Evolutionary conservation across 139 green algal species (phyloP).

Genomic region (Tetradesmus lagerheimii): DNA sequence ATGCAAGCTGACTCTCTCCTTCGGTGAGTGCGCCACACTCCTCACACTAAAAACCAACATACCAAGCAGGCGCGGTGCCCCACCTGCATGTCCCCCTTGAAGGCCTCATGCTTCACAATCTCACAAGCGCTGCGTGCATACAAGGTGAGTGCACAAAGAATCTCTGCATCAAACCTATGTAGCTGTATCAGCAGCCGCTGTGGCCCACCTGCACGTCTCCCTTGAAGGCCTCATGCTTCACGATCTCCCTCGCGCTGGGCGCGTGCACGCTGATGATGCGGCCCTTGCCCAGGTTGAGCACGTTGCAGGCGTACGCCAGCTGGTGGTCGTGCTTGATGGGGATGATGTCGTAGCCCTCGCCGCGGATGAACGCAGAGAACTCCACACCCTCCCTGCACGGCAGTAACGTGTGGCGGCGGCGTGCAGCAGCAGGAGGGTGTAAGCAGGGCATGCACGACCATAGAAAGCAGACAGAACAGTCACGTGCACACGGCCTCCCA

Average conservation of each 20-base stretch:
- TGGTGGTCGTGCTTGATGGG: conserved; percentile 88
- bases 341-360: conserved; percentile 93
- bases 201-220: conserved; percentile 62
- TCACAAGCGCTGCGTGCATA: too few relatives aligned
- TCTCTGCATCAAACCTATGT: background rate
- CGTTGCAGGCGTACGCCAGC: conserved; percentile 94
- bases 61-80: background rate
- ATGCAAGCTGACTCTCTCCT: too few relatives aligned
- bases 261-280: conserved; percentile 90
- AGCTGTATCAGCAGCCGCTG: background rate
- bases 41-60: too few relatives aligned
- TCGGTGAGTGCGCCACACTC: too few relatives aligned
- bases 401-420: too few relatives aligned
- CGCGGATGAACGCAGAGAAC: conserved; percentile 84
- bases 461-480: too few relatives aligned
- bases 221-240: conserved; percentile 82
- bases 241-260: conserved; percentile 84
- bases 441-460: too few relatives aligned
- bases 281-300: conserved; percentile 90
- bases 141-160: too few relatives aligned
- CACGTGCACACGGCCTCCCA: too few relatives aligned
- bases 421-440: background rate
- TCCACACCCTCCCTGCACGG: conserved; percentile 77
- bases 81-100: too few relatives aligned
- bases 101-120: too few relatives aligned